phyloP scores from a whole-genome alignment of 768 basidiomycete species.

The Mycena filopes region DNA sequence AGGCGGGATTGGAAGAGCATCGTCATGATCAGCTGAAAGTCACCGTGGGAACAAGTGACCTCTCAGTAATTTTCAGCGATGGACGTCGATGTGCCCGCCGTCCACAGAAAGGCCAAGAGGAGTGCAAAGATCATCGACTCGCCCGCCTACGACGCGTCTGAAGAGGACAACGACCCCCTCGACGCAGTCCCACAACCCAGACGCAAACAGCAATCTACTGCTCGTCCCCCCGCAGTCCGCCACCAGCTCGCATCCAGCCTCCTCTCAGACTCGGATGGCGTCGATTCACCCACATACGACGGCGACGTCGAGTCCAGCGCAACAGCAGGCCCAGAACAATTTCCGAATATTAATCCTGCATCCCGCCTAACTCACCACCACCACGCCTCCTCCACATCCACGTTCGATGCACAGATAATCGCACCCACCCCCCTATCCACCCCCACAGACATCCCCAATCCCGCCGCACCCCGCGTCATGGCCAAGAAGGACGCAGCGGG shows the following conservation, averaged over 20 bases:
- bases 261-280: constrained; percentile 76
- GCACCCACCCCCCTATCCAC: constrained; percentile 15
- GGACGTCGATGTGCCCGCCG: constrained; percentile 26
- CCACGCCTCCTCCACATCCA: constrained; percentile 63
- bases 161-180: constrained; percentile 90
- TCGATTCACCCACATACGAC: constrained; percentile 90
- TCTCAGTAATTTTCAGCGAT: constrained; percentile 14
- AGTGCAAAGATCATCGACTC: constrained; percentile 72
- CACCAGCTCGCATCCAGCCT: constrained; percentile 67
- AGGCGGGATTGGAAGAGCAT: too few species aligned
- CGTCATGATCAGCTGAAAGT: too few species aligned
- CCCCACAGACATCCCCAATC: constrained; percentile 9
- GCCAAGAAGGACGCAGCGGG: constrained; percentile 22
- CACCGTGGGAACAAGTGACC: too few species aligned
- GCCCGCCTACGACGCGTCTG: constrained; percentile 85
- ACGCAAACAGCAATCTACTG: too few species aligned
- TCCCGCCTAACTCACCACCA: constrained; percentile 36
- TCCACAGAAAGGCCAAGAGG: constrained; percentile 62
- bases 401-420: constrained; percentile 56
- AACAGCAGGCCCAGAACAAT: constrained; percentile 63
- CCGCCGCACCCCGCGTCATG: constrained; percentile 4
- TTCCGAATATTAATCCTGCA: too few species aligned
- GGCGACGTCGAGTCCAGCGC: constrained; percentile 88
- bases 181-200: constrained; percentile 49
- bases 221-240: constrained; percentile 36